Evolutionary conservation across 495 filamentous ascomycete species (phyloP).

Genomic region (Oidiodendron maius): DNA sequence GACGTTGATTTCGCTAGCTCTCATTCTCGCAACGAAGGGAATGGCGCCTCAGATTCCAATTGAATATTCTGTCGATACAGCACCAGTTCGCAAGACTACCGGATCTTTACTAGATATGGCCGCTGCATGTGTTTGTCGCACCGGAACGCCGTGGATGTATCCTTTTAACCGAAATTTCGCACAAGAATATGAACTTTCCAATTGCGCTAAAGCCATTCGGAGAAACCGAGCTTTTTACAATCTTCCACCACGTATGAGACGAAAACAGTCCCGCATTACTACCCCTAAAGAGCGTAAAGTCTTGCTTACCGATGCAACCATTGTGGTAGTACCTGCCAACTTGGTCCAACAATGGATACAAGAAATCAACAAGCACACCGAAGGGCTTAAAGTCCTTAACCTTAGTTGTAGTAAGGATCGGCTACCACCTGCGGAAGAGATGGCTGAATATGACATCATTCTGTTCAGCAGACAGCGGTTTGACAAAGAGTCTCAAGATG

Average conservation of each 20-base stretch:
- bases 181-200: slow-evolving; percentile 33
- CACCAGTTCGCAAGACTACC: slow-evolving; percentile 35
- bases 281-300: slow-evolving; percentile 48
- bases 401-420: slow-evolving; percentile 41
- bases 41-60: slow-evolving; percentile 62
- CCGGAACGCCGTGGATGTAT: slow-evolving; percentile 63
- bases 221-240: slow-evolving; percentile 47
- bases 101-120: slow-evolving; percentile 62
- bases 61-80: slow-evolving; percentile 44
- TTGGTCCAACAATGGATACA: slow-evolving; percentile 63
- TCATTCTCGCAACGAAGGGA: slow-evolving; percentile 74
- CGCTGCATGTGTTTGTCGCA: slow-evolving; percentile 57
- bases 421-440: slow-evolving; percentile 51
- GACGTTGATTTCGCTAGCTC: slow-evolving; percentile 78
- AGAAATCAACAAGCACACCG: slow-evolving; percentile 66
- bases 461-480: slow-evolving; percentile 72
- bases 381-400: slow-evolving; percentile 56
- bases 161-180: slow-evolving; percentile 39
- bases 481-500: slow-evolving; percentile 49
- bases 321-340: slow-evolving; percentile 65
- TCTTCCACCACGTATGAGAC: slow-evolving; percentile 39
- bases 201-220: slow-evolving; percentile 51
- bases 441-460: slow-evolving; percentile 70
- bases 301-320: slow-evolving; percentile 58
- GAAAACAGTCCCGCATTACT: slow-evolving; percentile 33